Percentiles rank a stretch among this genome's conserved stretches.
Evolutionary conservation across 2,329 filamentous ascomycete species (phyloP).

Genomic region (Diaporthe aspalathi): DNA sequence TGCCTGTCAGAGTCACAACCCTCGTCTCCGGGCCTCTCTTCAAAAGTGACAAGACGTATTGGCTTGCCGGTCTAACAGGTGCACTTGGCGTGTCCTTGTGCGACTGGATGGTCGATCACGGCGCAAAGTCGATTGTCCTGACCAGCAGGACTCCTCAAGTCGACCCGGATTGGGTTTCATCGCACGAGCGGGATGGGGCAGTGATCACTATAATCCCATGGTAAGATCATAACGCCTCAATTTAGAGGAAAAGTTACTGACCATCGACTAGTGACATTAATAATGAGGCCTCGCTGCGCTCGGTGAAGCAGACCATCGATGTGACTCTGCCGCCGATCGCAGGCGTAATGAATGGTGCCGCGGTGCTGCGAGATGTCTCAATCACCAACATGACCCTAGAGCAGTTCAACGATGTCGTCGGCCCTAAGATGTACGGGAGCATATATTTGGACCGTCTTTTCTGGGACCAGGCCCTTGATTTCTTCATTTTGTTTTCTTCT

Average conservation of each 20-base stretch:
- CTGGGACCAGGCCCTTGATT: slow-evolving; percentile 45
- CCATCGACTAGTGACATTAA: slow-evolving; percentile 35
- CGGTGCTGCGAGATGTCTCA: slow-evolving; percentile 42
- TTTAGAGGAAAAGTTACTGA: not conserved
- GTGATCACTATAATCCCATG: not conserved
- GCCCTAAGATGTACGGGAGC: slow-evolving; percentile 44
- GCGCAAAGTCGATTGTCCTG: slow-evolving; percentile 52
- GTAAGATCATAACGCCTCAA: not conserved
- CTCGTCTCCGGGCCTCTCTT: not conserved
- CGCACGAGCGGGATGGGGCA: not conserved
- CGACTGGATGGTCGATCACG: slow-evolving; percentile 53
- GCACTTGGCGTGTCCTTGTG: slow-evolving; percentile 52
- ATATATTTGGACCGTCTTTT: slow-evolving; percentile 45
- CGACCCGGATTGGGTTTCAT: slow-evolving; percentile 44
- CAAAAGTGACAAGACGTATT: slow-evolving; percentile 46
- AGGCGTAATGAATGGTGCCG: slow-evolving; percentile 43
- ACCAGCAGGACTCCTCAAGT: slow-evolving; percentile 53
- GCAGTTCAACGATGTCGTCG: slow-evolving; percentile 38
- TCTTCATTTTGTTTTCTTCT: slow-evolving; percentile 56
- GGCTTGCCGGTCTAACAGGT: slow-evolving; percentile 49
- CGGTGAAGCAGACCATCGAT: slow-evolving; percentile 32
- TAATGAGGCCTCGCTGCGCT: slow-evolving; percentile 31
- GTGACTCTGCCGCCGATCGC: slow-evolving; percentile 39
- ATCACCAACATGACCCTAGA: slow-evolving; percentile 42
- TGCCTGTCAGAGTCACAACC: not conserved